Evolutionary conservation across 208 protist species (phyloP), one percentile per base, ranked within the genome.

Genomic region (Wallacemonas sp.): DNA sequence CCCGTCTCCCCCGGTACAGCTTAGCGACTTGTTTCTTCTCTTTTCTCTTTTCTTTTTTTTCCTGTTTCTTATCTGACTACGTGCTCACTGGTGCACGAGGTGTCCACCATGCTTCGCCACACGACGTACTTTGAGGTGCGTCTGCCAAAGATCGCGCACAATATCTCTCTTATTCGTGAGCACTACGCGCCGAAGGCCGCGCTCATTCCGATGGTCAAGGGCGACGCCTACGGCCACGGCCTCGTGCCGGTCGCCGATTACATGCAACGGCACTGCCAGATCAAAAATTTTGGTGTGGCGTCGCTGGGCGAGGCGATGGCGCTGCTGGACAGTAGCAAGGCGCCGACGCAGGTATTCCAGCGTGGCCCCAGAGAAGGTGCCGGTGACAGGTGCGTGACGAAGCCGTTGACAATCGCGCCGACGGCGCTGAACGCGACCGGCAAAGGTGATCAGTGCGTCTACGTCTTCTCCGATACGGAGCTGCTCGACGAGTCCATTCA

Each of bases 141-240:
- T 8, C 54, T 86, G 4, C 52, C 59, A 4, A 67, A 82, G 42
- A 79, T 86, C 29, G 54, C 53, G 1, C 66, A 83, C 50, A 87
- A 87, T 58, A 63, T 83, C 33, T 42, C 67, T 2, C 60, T 71
- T 42, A 73, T 83, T 62, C 72, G 71, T 30, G 66, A 37, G 26
- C 55, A 82, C 48, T 69, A 79, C 44, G 77, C 76, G 17, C 72
- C 76, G 1, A 76, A 75, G 41, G 72, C 76, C 2, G 67, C 65
- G 36, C 62, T 78, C 5, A 87, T 87, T 59, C 37, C 76, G 9
- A 83, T 83, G 73, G 55, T 87, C n/a, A 87, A 83, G 44, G 81
- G 81, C 37, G 66, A 83, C 46, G 73, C 71, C 27, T 87, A 83
- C 68, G 76, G 76, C 30, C 73, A 87, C 57, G 76, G 81, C 2